These are phyloP conservation scores for Metarhizium anisopliae DNA, from an alignment of 2,329 filamentous ascomycete species.

Conservation along the genomic window DNA sequence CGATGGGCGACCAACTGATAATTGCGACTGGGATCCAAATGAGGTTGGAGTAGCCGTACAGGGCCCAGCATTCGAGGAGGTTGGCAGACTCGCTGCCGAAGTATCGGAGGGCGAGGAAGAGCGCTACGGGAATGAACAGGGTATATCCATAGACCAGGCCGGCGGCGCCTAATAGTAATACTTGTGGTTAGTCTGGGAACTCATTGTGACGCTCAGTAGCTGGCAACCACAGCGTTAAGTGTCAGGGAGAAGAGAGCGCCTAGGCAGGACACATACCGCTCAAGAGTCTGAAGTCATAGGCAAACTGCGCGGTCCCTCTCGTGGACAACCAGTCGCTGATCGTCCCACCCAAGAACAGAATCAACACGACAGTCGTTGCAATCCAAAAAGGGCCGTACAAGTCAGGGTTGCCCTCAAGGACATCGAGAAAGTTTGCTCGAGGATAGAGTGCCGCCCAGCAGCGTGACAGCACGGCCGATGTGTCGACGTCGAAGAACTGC, in stretches of 20 bases:
- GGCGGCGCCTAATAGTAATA: conserved; percentile 53
- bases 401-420: conserved; percentile 93
- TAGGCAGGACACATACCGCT: conserved; percentile 50
- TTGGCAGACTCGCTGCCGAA: conserved; percentile 92
- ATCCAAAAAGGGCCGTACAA: conserved; percentile 98
- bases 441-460: conserved; percentile 88
- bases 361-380: conserved; percentile 92
- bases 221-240: neutral
- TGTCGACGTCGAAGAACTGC: conserved; percentile 98
- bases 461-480: conserved; percentile 74
- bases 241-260: neutral
- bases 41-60: conserved; percentile 94
- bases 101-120: conserved; percentile 88
- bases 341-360: conserved; percentile 89
- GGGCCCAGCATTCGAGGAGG: conserved; percentile 85
- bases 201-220: neutral
- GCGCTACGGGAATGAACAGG: conserved; percentile 68
- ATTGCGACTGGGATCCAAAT: conserved; percentile 95
- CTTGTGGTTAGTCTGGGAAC: neutral
- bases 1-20: conserved; percentile 81
- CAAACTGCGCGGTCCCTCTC: conserved; percentile 62
- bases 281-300: conserved; percentile 83
- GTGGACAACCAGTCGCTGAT: conserved; percentile 82
- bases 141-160: conserved; percentile 96
- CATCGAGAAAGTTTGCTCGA: conserved; percentile 89